Evolutionary conservation across 495 filamentous ascomycete genomes (phyloP).

Genomic region (Aspergillus leporis): DNA sequence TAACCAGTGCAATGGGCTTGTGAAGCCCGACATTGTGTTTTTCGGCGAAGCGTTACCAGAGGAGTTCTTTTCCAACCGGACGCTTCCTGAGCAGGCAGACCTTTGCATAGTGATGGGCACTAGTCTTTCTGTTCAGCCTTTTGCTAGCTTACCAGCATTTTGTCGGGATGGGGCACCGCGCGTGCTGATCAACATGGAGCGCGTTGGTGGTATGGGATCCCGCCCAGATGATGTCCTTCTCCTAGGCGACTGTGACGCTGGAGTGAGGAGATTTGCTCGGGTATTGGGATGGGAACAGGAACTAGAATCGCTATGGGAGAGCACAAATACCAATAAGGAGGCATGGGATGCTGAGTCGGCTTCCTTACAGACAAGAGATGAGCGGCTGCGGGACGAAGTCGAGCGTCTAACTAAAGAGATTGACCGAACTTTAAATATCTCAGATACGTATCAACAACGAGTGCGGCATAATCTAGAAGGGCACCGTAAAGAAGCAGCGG

Average conservation of each 20-base stretch:
- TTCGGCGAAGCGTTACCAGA: conserved; percentile 85
- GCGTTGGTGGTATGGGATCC: conserved; percentile 77
- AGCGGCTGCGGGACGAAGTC: conserved; percentile 55
- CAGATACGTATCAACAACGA: conserved; percentile 44
- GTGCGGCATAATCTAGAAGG: conserved; percentile 40
- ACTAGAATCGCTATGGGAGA: conserved; percentile 68
- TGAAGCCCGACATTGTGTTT: conserved; percentile 98
- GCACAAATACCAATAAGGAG: conserved; percentile 48
- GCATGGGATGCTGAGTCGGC: conserved; percentile 33
- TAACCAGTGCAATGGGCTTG: conserved; percentile 69
- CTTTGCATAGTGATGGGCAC: conserved; percentile 90
- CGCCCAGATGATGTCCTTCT: conserved; percentile 75
- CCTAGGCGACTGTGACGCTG: conserved; percentile 76
- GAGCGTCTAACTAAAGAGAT: conserved; percentile 54
- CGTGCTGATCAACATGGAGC: conserved; percentile 83
- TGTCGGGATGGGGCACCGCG: conserved; percentile 65
- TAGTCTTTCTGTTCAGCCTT: conserved; percentile 84
- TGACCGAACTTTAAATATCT: conserved; percentile 50
- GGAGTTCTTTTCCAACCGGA: conserved; percentile 62
- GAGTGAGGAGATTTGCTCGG: conserved; percentile 78
- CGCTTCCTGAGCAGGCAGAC: conserved; percentile 64
- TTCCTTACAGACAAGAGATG: conserved; percentile 48
- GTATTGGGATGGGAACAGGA: conserved; percentile 86
- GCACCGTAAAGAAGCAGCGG: conserved; percentile 8
- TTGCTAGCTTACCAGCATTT: conserved; percentile 73